These are phyloP conservation scores for Tagetes patula DNA, from an alignment of 129 eudicot genomes.

Conservation along the genomic window DNA sequence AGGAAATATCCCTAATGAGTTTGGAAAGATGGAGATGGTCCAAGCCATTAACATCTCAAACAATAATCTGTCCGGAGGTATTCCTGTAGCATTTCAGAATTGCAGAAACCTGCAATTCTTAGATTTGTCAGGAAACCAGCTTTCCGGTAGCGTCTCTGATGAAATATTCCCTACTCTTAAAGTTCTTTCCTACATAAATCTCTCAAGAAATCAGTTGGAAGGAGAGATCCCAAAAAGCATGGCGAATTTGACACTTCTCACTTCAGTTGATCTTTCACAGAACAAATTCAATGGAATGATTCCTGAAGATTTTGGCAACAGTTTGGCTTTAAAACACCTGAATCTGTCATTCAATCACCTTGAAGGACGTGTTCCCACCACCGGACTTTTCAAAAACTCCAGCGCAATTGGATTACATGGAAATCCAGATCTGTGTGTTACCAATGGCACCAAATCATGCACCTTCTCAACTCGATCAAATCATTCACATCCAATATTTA, in stretches of 20 bases:
- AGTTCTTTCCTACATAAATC: slow-evolving; percentile 45
- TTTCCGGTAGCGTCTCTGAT: slow-evolving; percentile 48
- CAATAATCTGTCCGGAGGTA: slow-evolving; percentile 63
- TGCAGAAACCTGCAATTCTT: slow-evolving; percentile 64
- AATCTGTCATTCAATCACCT: slow-evolving; percentile 77
- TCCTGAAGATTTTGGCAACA: slow-evolving; percentile 57
- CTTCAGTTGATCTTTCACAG: slow-evolving; percentile 59
- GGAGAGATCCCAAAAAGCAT: slow-evolving; percentile 60
- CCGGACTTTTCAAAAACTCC: slow-evolving; percentile 46
- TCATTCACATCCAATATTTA: slow-evolving; percentile 27
- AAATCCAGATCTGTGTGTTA: slow-evolving; percentile 62
- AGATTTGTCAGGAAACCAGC: slow-evolving; percentile 55
- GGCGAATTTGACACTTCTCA: slow-evolving; percentile 41
- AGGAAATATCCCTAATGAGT: slow-evolving; percentile 61
- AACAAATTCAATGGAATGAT: slow-evolving; percentile 62
- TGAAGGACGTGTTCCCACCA: slow-evolving; percentile 64
- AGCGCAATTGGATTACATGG: slow-evolving; percentile 53
- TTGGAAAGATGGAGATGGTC: slow-evolving; percentile 69
- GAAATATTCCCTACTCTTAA: slow-evolving; percentile 38
- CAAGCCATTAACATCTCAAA: slow-evolving; percentile 73
- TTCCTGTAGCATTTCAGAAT: slow-evolving; percentile 47
- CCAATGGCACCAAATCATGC: slow-evolving; percentile 40
- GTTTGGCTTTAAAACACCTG: slow-evolving; percentile 46
- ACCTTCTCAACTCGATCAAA: neutral
- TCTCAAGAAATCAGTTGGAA: slow-evolving; percentile 60